phyloP scores from a whole-genome alignment of 345 rosid genomes.

The Carallia brachiata region DNA sequence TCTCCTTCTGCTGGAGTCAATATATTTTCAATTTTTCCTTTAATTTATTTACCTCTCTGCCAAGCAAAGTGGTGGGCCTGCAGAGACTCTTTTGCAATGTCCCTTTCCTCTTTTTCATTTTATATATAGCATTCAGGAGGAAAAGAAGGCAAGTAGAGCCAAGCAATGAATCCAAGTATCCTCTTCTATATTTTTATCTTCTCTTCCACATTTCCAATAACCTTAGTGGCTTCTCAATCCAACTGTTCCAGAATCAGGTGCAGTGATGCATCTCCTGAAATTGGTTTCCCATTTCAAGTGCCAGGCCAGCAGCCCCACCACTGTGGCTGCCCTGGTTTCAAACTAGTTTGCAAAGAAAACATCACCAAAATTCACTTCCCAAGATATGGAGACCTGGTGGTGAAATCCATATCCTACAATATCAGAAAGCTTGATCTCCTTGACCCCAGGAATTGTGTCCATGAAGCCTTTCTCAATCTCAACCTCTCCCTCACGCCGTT shows the following conservation, averaged over 20 bases:
- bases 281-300: constrained; percentile 47
- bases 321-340: constrained; percentile 36
- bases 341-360: constrained; percentile 47
- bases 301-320: constrained; percentile 20
- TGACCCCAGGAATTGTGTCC: constrained; percentile 56
- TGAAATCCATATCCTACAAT: constrained; percentile 49
- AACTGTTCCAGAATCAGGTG: constrained; percentile 27
- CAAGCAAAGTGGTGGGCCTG: too few species aligned
- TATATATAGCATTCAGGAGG: too few species aligned
- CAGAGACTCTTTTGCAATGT: too few species aligned
- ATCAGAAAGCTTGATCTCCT: constrained; percentile 37
- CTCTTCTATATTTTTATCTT: constrained; percentile 25
- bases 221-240: constrained; percentile 19
- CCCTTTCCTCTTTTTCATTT: too few species aligned
- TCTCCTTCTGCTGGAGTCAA: too few species aligned
- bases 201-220: constrained; percentile 9
- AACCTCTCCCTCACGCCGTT: constrained; percentile 52
- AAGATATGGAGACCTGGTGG: constrained; percentile 39
- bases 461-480: constrained; percentile 56
- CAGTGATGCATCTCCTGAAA: constrained; percentile 28
- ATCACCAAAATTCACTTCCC: constrained; percentile 50
- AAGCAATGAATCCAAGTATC: constrained; percentile 18
- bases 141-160: too few species aligned
- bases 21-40: too few species aligned
- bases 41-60: too few species aligned